Evolutionary conservation across 306 rosid genomes (phyloP).

Genomic region (Coriaria nepalensis): DNA sequence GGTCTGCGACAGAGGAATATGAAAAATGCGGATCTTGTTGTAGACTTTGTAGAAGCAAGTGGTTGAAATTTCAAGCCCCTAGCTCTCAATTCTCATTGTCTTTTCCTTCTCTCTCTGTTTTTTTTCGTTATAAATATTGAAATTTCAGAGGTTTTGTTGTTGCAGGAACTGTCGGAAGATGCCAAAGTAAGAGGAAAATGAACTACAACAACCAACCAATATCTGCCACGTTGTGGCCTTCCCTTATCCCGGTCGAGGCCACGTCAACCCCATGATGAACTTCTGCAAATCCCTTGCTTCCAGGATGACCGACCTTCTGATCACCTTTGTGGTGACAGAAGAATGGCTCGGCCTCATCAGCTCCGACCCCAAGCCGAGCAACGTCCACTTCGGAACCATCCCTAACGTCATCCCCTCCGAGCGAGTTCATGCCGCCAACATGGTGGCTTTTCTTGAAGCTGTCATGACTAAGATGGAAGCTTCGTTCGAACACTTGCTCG

Average conservation of each 20-base stretch:
- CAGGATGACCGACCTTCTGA: slow-evolving; percentile 13
- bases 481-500: slow-evolving; percentile 32
- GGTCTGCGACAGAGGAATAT: no score
- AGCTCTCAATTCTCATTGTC: no score
- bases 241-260: slow-evolving; percentile 38
- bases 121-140: no score
- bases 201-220: background rate
- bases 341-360: slow-evolving; percentile 32
- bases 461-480: slow-evolving; percentile 34
- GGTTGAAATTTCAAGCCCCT: no score
- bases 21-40: no score
- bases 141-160: no score
- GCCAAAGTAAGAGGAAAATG: no score
- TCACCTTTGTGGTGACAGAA: slow-evolving; percentile 45
- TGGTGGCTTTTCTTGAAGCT: slow-evolving; percentile 33
- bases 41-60: no score
- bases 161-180: no score
- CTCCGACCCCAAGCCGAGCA: slow-evolving; percentile 20
- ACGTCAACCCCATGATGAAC: slow-evolving; percentile 49
- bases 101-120: slow-evolving; percentile 1
- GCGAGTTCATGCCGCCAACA: slow-evolving; percentile 21
- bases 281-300: slow-evolving; percentile 27
- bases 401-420: slow-evolving; percentile 40
- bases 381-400: slow-evolving; percentile 21
- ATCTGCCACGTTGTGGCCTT: slow-evolving; percentile 28